phyloP scores from a whole-genome alignment of 345 rosid species.

The Syzygium jambos region DNA sequence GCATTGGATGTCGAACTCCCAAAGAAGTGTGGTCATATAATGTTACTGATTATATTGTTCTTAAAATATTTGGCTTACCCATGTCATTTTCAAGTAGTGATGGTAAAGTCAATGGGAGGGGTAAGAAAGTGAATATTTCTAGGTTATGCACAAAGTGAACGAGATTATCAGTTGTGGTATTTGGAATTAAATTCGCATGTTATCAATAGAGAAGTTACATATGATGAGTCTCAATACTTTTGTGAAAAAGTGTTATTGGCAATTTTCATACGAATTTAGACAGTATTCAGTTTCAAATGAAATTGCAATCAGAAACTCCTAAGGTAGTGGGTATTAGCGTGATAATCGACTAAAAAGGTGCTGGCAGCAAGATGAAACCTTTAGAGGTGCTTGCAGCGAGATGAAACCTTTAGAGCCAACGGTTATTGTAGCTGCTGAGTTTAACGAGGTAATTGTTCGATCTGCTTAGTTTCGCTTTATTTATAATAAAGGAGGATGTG shows the following conservation, averaged over 20 bases:
- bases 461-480: background rate
- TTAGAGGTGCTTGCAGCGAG: background rate
- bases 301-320: background rate
- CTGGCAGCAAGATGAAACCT: background rate
- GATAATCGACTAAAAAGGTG: too few relatives aligned
- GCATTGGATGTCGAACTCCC: background rate
- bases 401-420: background rate
- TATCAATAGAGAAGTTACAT: background rate
- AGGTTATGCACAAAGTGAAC: background rate
- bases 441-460: rapidly evolving
- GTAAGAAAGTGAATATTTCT: background rate
- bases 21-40: background rate
- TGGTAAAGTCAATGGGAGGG: background rate
- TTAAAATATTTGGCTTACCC: background rate
- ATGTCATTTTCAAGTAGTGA: background rate
- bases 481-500: background rate
- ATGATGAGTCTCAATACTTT: background rate
- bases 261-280: background rate
- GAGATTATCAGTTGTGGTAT: rapidly evolving
- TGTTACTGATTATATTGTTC: background rate
- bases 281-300: background rate
- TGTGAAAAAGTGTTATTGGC: background rate
- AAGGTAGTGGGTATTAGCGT: background rate
- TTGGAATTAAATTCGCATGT: rapidly evolving
- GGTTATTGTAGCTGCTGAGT: background rate